A percentile compares a stretch with the other conserved stretches of the same genome.
These are phyloP conservation scores for Penicillium turbatum DNA, from an alignment of 495 filamentous ascomycete genomes.

Conservation along the genomic window DNA sequence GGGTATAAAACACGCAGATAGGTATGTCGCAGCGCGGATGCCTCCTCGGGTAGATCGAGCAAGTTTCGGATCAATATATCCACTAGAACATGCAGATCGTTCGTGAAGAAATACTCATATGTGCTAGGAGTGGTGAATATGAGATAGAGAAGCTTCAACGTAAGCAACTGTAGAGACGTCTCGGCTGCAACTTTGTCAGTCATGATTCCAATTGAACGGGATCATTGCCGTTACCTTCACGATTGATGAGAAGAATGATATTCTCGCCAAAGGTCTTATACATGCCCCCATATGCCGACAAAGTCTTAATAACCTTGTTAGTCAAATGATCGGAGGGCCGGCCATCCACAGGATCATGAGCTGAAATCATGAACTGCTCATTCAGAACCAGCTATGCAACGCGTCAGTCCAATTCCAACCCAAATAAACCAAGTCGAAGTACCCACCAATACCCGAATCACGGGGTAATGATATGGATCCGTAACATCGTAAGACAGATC, in stretches of 20 bases:
- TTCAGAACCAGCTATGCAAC: conserved; percentile 78
- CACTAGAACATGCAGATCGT: conserved; percentile 88
- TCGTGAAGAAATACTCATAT: conserved; percentile 97
- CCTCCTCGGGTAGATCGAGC: conserved; percentile 81
- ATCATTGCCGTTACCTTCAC: conserved; percentile 60
- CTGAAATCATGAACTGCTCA: conserved; percentile 92
- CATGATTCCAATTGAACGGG: not conserved
- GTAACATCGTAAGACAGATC: conserved; percentile 80
- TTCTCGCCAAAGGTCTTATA: conserved; percentile 98
- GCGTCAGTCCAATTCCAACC: conserved; percentile 6
- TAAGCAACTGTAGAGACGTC: conserved; percentile 86
- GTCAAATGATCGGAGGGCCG: conserved; percentile 55
- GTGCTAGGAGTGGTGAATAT: conserved; percentile 88
- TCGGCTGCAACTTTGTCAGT: conserved; percentile 51
- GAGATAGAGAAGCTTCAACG: conserved; percentile 90
- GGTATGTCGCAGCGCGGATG: conserved; percentile 81
- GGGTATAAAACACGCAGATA: conserved; percentile 95
- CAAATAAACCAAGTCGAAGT: conserved; percentile 15
- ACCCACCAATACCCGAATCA: conserved; percentile 84
- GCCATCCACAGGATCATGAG: conserved; percentile 48
- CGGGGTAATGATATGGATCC: conserved; percentile 94
- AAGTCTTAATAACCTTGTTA: conserved; percentile 87
- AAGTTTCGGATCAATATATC: conserved; percentile 96
- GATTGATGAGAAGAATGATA: conserved; percentile 91
- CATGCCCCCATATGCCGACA: conserved; percentile 69